Percentiles rank a stretch among this genome's conserved stretches.
phyloP scores from a whole-genome alignment of 176 grass and related monocot species.

The Oropetium thomaeum region DNA sequence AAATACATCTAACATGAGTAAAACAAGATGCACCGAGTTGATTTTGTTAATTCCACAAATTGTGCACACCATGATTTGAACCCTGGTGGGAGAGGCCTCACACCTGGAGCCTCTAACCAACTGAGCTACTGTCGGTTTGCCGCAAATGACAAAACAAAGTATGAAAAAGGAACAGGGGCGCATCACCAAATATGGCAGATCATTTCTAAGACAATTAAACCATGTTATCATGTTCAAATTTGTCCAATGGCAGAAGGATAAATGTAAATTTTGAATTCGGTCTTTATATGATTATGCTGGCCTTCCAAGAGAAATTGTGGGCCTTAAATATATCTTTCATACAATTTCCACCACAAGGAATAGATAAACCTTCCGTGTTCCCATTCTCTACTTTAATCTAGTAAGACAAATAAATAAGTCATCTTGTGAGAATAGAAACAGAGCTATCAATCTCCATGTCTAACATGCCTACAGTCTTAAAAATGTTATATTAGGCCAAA shows the following conservation, averaged over 20 bases:
- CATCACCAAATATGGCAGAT: not conserved
- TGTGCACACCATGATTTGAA: too few relatives aligned
- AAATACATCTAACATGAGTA: too few relatives aligned
- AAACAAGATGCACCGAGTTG: too few relatives aligned
- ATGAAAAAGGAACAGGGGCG: not conserved
- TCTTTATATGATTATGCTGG: not conserved
- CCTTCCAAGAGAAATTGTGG: not conserved
- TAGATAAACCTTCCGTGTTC: not conserved
- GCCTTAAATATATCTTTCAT: not conserved
- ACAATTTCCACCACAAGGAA: not conserved
- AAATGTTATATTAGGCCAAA: not conserved
- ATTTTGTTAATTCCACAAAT: too few relatives aligned
- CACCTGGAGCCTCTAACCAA: too few relatives aligned
- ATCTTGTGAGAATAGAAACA: not conserved
- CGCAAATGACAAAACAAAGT: slow-evolving; percentile 4
- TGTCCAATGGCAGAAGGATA: not conserved
- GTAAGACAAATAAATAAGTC: not conserved
- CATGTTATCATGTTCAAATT: not conserved
- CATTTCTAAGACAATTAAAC: not conserved
- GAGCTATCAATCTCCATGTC: not conserved
- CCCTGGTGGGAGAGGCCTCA: too few relatives aligned
- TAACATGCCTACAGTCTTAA: not conserved
- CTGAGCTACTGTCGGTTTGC: too few relatives aligned
- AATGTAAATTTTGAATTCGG: not conserved
- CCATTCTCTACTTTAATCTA: not conserved